Evolutionary conservation across 805 yeast genomes (phyloP), one percentile per base, ranked within the genome.

Genomic region (Torulaspora quercuum): DNA sequence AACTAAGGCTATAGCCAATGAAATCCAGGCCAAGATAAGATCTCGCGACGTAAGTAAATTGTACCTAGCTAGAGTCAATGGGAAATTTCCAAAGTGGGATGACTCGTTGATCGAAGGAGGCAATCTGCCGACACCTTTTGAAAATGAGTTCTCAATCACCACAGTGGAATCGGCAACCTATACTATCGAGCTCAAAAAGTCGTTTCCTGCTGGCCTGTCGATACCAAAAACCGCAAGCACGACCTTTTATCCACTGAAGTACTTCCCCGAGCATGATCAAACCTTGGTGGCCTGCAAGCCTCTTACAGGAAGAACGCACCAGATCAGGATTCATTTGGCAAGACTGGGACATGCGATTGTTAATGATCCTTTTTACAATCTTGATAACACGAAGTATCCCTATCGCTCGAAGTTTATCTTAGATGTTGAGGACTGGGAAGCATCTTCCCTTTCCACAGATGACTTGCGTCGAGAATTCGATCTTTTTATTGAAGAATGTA

Each of bases 271-370:
- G 1, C 17, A 13, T 1, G 56, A 67, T 30, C 50, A 61, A 33
- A 81, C 60, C 15, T 66, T 92, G 9, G 95, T 92, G 2, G 67
- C 78, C 33, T 89, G 97, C 60, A 72, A 68, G 48, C 98, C 98
- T 2, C 62, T 73, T n/a, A 89, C 97, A 0, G 98, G 98, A 0
- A 70, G 98, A 51, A 87, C 97, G 0, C 98, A 90, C 59, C 98
- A 90, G 59, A 86, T 92, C 31, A 68, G 98, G 44, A 95, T 92
- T 0, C 98, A 92, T 64, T 63, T 92, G 36, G 94, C 89, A 59
- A 80, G 75, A 47, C 49, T 92, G 11, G 96, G 96, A 0, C 73
- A 68, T 51, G 95, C 97, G 0, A 90, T 90, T 16, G 82, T 80
- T 3, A 87, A 92, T 52, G 98, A 90, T 58, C 95, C 95, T 0